Conservation (phyloP, 768 basidiomycete genomes). For the Mycena maculata region DNA sequence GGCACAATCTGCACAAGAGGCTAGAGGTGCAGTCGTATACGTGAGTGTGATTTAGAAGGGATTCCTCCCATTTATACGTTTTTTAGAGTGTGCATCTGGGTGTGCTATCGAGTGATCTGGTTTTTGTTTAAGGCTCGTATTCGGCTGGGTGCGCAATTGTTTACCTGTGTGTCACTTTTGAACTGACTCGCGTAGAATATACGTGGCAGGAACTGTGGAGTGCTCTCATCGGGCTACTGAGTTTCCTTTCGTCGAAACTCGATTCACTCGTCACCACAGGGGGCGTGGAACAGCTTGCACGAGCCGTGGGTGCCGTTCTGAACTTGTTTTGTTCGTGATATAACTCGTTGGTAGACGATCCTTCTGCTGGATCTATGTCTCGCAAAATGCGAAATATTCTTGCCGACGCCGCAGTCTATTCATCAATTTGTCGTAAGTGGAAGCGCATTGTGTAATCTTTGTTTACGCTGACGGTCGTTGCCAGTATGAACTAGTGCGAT, state of each 20-base stretch:
- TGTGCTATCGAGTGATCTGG: conserved; percentile 67
- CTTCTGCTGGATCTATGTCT: conserved; percentile 64
- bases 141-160: conserved; percentile 63
- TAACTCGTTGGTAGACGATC: conserved; percentile 53
- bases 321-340: not conserved
- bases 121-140: conserved; percentile 63
- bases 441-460: not conserved
- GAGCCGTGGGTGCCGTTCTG: conserved; percentile 57
- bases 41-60: conserved; percentile 49
- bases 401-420: conserved; percentile 64
- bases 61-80: conserved; percentile 11
- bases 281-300: conserved; percentile 62
- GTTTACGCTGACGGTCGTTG: not conserved
- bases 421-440: conserved; percentile 72
- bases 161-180: not conserved
- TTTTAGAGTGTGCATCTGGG: conserved; percentile 64
- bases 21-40: conserved; percentile 68
- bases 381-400: conserved; percentile 62
- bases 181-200: conserved; percentile 58
- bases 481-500: conserved; percentile 76
- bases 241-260: conserved; percentile 66
- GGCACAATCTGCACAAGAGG: conserved; percentile 75
- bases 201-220: conserved; percentile 76
- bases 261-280: conserved; percentile 64
- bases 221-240: conserved; percentile 64